phyloP scores from a whole-genome alignment of 495 filamentous ascomycete genomes.

The Hypoxylon subgilvum region DNA sequence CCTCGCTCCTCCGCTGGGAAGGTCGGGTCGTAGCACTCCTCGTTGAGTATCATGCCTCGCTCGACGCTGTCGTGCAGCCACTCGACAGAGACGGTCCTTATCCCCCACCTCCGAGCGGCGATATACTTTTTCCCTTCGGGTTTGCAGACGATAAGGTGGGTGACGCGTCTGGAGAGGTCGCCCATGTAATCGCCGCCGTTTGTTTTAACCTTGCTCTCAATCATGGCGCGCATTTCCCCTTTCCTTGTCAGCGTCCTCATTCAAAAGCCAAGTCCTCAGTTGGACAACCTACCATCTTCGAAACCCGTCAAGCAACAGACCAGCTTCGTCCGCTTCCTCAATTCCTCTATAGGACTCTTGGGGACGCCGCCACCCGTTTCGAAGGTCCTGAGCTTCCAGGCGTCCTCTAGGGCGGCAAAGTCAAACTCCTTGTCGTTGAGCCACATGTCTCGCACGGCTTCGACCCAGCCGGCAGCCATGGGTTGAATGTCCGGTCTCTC shows the following conservation, averaged over 20 bases:
- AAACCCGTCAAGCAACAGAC: constrained; percentile 90
- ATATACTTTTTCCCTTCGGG: constrained; percentile 87
- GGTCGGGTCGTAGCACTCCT: constrained; percentile 76
- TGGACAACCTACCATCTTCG: constrained; percentile 69
- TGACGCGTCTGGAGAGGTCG: constrained; percentile 83
- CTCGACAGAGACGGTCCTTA: constrained; percentile 77
- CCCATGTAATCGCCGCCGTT: constrained; percentile 84
- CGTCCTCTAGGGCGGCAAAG: constrained; percentile 62
- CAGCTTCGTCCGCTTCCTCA: constrained; percentile 54
- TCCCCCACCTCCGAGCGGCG: constrained; percentile 78
- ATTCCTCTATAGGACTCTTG: constrained; percentile 22
- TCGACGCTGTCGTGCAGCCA: constrained; percentile 87
- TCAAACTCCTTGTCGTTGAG: constrained; percentile 80
- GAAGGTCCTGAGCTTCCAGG: constrained; percentile 52
- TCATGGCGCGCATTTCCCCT: constrained; percentile 73
- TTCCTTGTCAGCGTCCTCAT: constrained; percentile 30
- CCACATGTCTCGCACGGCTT: constrained; percentile 82
- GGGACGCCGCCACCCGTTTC: constrained; percentile 48
- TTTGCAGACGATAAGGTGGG: constrained; percentile 81
- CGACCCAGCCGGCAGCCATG: constrained; percentile 79
- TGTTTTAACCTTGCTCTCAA: constrained; percentile 60
- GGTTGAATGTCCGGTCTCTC: constrained; percentile 84
- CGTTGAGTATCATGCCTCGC: constrained; percentile 92
- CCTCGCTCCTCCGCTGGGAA: constrained; percentile 74
- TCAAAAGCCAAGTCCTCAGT: background rate